phyloP scores from a whole-genome alignment of 371 early-diverging fungal species.

The Syncephalastrum sp. region DNA sequence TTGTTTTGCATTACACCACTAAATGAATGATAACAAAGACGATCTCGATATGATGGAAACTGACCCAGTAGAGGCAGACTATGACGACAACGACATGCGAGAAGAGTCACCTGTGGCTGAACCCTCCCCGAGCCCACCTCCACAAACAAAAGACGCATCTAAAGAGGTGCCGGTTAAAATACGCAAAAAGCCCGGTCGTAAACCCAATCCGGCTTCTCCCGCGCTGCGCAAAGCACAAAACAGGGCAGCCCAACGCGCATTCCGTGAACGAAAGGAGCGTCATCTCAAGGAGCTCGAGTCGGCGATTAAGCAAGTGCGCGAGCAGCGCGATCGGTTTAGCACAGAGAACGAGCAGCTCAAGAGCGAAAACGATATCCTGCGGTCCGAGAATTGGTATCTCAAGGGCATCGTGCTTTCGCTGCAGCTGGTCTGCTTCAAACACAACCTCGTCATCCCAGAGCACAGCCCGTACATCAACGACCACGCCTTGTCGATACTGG shows the following conservation, averaged over 20 bases:
- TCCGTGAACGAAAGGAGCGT: constrained; percentile 77
- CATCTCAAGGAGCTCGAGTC: constrained; percentile 70
- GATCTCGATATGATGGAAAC: too few species aligned
- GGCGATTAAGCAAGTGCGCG: constrained; percentile 63
- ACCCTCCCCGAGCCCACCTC: too few species aligned
- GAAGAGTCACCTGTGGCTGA: too few species aligned
- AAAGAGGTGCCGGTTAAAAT: constrained; percentile 32
- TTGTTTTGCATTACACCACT: too few species aligned
- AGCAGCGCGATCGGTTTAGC: constrained; percentile 48
- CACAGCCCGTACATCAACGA: constrained; percentile 47
- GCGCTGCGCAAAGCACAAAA: constrained; percentile 81
- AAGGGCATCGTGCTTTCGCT: constrained; percentile 56
- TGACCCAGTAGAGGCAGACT: too few species aligned
- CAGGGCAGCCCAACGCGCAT: constrained; percentile 82
- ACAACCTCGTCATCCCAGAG: constrained; percentile 46
- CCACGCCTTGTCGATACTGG: constrained; percentile 36
- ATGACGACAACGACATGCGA: too few species aligned
- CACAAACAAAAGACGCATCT: constrained; percentile 1
- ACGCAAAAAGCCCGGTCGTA: constrained; percentile 81
- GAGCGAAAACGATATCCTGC: constrained; percentile 51
- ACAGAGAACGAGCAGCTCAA: constrained; percentile 57
- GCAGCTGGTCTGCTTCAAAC: constrained; percentile 49
- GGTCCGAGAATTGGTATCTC: constrained; percentile 63
- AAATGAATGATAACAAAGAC: too few species aligned
- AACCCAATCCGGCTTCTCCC: constrained; percentile 75